Conservation (phyloP, 805 yeast genomes). For the Metschnikowia anglica region DNA sequence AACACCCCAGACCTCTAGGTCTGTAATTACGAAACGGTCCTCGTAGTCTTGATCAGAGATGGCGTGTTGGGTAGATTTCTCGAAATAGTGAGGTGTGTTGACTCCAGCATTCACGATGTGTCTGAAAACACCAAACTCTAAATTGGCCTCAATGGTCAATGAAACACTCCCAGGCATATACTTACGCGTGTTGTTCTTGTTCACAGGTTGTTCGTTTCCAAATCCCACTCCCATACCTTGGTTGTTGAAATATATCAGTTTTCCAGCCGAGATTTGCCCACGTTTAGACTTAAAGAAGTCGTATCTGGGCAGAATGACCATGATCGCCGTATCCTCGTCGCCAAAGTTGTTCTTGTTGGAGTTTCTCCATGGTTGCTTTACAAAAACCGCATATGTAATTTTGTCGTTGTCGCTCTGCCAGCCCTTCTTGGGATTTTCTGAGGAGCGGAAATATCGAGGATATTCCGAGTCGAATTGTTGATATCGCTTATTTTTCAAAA, state of each 20-base stretch:
- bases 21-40: conserved; percentile 66
- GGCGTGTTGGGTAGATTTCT: conserved; percentile 23
- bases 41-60: conserved; percentile 47
- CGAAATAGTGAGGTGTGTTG: conserved; percentile 26
- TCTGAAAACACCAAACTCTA: conserved; percentile 81
- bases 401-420: conserved; percentile 45
- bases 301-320: conserved; percentile 67
- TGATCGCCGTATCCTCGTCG: conserved; percentile 51
- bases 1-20: conserved; percentile 89
- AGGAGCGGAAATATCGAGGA: conserved; percentile 35
- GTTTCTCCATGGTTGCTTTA: conserved; percentile 73
- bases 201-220: conserved; percentile 66
- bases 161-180: conserved; percentile 76
- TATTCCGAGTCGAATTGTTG: conserved; percentile 50
- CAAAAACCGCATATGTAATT: conserved; percentile 61
- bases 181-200: conserved; percentile 45
- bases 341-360: conserved; percentile 77
- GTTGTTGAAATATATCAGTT: conserved; percentile 64
- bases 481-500: conserved; percentile 45
- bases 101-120: conserved; percentile 48
- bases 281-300: conserved; percentile 43
- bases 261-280: conserved; percentile 32
- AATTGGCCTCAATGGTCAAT: conserved; percentile 68
- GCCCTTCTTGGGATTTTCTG: conserved; percentile 22
- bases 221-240: conserved; percentile 81